Percentiles rank a stretch among this genome's conserved stretches.
Evolutionary conservation across 495 filamentous ascomycete species (phyloP).

Genomic region (Jackrogersella multiformis): DNA sequence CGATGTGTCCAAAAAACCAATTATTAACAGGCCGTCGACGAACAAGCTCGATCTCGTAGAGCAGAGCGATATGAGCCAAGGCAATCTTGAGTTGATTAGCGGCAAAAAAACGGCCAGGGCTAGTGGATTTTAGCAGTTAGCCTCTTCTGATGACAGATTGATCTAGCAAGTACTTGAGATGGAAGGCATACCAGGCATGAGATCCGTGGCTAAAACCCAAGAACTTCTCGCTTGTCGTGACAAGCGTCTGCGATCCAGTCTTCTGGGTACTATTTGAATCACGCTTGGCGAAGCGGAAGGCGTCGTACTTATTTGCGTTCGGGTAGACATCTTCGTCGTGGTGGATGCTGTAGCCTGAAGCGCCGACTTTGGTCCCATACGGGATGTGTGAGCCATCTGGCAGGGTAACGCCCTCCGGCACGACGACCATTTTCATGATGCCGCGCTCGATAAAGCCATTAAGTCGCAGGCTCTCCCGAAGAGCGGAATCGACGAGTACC

Average conservation of each 20-base stretch:
- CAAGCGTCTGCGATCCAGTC: conserved; percentile 35
- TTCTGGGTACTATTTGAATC: no score
- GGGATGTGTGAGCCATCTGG: no score
- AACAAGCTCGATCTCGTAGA: conserved; percentile 54
- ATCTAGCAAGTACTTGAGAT: neutral
- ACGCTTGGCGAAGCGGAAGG: conserved; percentile 49
- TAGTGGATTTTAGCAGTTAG: neutral
- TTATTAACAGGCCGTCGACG: conserved; percentile 42
- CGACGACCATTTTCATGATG: no score
- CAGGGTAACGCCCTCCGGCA: no score
- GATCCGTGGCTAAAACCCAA: conserved; percentile 53
- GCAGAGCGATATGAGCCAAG: conserved; percentile 50
- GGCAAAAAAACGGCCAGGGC: conserved; percentile 55
- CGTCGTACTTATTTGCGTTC: conserved; percentile 46
- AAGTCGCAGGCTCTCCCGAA: no score
- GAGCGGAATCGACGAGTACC: no score
- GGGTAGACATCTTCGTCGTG: conserved; percentile 50
- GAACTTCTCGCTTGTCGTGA: conserved; percentile 49
- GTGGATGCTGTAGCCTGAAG: no score
- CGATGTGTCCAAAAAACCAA: conserved; percentile 46
- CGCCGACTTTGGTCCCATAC: no score
- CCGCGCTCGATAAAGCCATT: no score
- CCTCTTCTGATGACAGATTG: neutral
- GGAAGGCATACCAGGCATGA: conserved; percentile 49
- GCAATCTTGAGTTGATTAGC: conserved; percentile 54